phyloP scores from a whole-genome alignment of 108 stramenopile genomes.

The Pseudonitzschia multiseries region DNA sequence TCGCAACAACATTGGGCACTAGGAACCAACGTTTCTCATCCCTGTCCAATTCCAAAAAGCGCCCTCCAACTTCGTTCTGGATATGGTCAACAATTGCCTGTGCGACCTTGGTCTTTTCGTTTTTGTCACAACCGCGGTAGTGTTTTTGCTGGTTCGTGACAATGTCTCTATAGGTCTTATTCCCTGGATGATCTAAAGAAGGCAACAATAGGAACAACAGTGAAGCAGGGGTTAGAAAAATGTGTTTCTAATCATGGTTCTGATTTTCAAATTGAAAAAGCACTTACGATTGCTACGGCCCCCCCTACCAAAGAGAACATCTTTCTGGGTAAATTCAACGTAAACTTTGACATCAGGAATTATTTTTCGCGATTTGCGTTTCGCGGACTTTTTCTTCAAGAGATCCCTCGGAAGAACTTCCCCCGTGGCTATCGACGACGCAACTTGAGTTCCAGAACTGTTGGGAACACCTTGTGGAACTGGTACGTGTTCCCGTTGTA shows the following conservation, averaged over 20 bases:
- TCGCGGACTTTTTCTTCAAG: background rate
- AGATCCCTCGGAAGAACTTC: background rate
- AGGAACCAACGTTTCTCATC: constrained; percentile 33
- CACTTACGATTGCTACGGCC: constrained; percentile 24
- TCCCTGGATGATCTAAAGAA: constrained; percentile 42
- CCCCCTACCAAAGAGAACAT: constrained; percentile 50
- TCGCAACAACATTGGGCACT: constrained; percentile 32
- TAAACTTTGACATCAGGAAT: constrained; percentile 40
- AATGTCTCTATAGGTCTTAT: constrained; percentile 40
- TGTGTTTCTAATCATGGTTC: too few species aligned
- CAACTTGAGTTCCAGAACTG: background rate
- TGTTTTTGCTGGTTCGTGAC: constrained; percentile 29
- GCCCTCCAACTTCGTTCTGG: constrained; percentile 20
- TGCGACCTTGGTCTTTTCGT: constrained; percentile 41
- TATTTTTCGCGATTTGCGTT: constrained; percentile 37
- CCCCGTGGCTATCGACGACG: background rate
- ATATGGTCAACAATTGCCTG: constrained; percentile 37
- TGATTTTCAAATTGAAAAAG: too few species aligned
- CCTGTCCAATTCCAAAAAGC: constrained; percentile 45
- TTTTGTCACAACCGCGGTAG: constrained; percentile 40
- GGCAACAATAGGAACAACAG: background rate
- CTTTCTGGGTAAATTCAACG: constrained; percentile 31
- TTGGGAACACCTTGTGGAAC: background rate
- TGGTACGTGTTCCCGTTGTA: constrained; percentile 12
- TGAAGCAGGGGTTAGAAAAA: background rate